These are phyloP conservation scores for Auricularia sp. DNA, from an alignment of 768 basidiomycete species.

Conservation along the genomic window DNA sequence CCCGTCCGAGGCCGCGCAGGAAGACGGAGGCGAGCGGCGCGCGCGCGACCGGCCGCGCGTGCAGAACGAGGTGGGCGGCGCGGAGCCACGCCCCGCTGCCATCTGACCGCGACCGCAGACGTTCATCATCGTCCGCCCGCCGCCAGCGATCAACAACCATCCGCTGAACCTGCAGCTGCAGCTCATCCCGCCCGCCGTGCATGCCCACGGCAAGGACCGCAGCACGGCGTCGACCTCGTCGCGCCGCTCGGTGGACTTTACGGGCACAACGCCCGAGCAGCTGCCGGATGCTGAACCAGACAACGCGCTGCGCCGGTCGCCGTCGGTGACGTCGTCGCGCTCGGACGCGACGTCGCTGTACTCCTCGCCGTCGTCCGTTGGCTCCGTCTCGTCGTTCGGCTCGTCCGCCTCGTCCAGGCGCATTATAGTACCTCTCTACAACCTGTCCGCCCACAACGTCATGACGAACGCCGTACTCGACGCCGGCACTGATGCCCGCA, in stretches of 20 bases:
- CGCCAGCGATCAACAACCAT: constrained; percentile 75
- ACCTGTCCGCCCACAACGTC: constrained; percentile 80
- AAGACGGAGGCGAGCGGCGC: background rate
- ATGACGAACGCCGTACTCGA: constrained; percentile 80
- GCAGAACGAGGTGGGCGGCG: background rate
- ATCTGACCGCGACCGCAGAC: constrained; percentile 37
- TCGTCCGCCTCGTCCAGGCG: constrained; percentile 45
- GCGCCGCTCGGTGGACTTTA: constrained; percentile 37
- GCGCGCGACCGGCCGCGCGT: background rate
- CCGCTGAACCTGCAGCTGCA: constrained; percentile 88
- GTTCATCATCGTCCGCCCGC: constrained; percentile 86
- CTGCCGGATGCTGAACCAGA: constrained; percentile 19
- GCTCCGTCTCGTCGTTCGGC: constrained; percentile 19
- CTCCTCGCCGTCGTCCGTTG: constrained; percentile 23
- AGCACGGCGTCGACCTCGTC: constrained; percentile 19
- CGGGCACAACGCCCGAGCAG: constrained; percentile 21
- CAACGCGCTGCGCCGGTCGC: constrained; percentile 12
- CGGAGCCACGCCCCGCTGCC: background rate
- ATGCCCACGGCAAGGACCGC: constrained; percentile 30
- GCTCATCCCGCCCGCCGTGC: constrained; percentile 54
- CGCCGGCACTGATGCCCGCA: constrained; percentile 80
- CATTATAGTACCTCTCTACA: constrained; percentile 78
- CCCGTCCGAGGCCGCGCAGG: background rate
- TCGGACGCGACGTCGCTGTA: constrained; percentile 41
- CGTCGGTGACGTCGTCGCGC: constrained; percentile 29